Evolutionary conservation across 2,329 filamentous ascomycete species (phyloP), one percentile per base, ranked within the genome.

Genomic region (Domatiomyces catenatus): DNA sequence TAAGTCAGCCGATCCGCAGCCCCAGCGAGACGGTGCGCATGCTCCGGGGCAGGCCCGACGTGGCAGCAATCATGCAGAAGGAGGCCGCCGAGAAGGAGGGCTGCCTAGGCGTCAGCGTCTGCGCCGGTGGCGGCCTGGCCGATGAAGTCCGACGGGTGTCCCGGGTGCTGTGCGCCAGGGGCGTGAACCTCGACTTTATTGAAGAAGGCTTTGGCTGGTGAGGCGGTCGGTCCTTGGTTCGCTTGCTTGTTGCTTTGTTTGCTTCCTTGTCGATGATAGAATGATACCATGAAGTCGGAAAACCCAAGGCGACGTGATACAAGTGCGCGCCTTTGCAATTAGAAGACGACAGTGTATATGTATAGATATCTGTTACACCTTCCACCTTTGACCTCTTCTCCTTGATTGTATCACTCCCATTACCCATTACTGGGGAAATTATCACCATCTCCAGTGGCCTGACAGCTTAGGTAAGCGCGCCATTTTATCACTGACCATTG

Each of bases 21-120:
- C 80, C 83, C 3, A 86, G 81, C 50, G 75, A 77, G 2, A 90
- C 84, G 3, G 88, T 96, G 50, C 86, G 89, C 67, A 92, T 96
- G 83, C 87, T 86, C 65, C 84, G 88, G 1, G 90, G 92, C 2
- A 80, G 89, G 57, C 90, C 90, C 8, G 87, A 94, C 62, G 77
- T 94, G 44, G 75, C 80, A 18, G 79, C 84, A 0, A 70, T 96
- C n/a, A 71, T 96, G 46, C 75, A 80, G 56, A 83, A 84, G 67
- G 90, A 95, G 70, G 83, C 89, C 17, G 76, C 81, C 60, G 79
- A 84, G 60, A 86, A 92, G 64, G 72, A 86, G 49, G 92, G 92
- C 7, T 87, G 89, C 47, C 93, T 95, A 80, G 85, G 80, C 19
- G 87, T 96, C 44, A 83, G 81, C 8, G 83, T 88, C 19, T 89